Evolutionary conservation across 495 filamentous ascomycete species (phyloP).

Genomic region (Margaritispora aquatica): DNA sequence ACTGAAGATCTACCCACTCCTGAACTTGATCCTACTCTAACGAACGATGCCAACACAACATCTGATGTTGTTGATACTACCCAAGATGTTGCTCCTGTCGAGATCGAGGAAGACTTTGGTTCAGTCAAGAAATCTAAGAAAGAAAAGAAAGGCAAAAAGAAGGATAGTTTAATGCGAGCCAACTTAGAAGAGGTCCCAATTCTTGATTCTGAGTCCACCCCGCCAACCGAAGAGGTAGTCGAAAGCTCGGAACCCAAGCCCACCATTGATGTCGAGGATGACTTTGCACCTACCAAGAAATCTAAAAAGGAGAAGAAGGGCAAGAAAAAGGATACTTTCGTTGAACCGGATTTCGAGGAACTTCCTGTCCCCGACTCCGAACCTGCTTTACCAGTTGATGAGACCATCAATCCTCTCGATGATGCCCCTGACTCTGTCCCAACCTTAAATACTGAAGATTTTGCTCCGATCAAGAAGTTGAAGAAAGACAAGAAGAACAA

Average conservation of each 20-base stretch:
- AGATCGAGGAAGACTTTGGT: slow-evolving; percentile 18
- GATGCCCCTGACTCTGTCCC: no score
- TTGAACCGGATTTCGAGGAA: neutral
- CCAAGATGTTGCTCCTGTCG: neutral
- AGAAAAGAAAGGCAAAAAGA: slow-evolving; percentile 33
- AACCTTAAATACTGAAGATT: no score
- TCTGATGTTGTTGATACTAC: neutral
- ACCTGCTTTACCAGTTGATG: neutral
- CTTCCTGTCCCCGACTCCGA: neutral
- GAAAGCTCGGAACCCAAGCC: no score
- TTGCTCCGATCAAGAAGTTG: no score
- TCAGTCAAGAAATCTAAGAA: slow-evolving; percentile 36
- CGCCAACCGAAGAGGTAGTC: neutral
- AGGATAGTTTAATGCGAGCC: slow-evolving; percentile 8
- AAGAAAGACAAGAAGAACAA: no score
- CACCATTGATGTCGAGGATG: no score
- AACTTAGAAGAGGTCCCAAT: neutral
- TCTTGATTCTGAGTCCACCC: neutral
- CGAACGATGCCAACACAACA: neutral
- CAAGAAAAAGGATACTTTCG: slow-evolving; percentile 20
- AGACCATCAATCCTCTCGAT: no score
- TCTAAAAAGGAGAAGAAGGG: slow-evolving; percentile 41
- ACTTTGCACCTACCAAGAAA: slow-evolving; percentile 25
- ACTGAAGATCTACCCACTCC: neutral
- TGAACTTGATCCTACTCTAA: slow-evolving; percentile 25